Conservation (phyloP, 805 yeast species). For the Brettanomyces custersianus region DNA sequence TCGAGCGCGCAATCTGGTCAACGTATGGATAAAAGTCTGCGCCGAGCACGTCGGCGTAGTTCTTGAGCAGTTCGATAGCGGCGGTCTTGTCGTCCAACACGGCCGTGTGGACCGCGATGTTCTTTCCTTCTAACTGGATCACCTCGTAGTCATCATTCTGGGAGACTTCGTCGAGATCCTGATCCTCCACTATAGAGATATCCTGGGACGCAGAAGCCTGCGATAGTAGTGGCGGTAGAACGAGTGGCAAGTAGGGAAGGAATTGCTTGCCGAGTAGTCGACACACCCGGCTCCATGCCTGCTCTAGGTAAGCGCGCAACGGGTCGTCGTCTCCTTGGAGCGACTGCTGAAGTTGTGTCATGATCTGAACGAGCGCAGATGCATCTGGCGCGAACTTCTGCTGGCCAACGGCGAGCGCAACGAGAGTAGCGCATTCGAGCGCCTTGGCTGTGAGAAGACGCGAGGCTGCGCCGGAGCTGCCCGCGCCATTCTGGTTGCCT, state of each 20-base stretch:
- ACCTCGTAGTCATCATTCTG: conserved; percentile 94
- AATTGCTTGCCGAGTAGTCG: conserved; percentile 79
- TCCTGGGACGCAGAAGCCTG: conserved; percentile 90
- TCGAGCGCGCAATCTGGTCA: conserved; percentile 63
- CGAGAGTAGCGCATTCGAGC: conserved; percentile 90
- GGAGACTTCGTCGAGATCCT: conserved; percentile 71
- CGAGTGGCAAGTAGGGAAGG: conserved; percentile 71
- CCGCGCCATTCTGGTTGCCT: no score
- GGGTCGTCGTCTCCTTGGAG: conserved; percentile 71
- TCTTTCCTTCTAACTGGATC: conserved; percentile 81
- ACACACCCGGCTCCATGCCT: conserved; percentile 95
- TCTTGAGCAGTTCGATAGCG: conserved; percentile 80
- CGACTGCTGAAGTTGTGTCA: conserved; percentile 59
- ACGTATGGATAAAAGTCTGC: conserved; percentile 80
- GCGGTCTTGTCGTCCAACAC: conserved; percentile 88
- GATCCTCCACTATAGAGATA: conserved; percentile 81
- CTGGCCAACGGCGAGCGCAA: conserved; percentile 91
- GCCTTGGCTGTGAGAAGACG: conserved; percentile 83
- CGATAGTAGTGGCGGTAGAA: conserved; percentile 78
- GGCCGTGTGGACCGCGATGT: conserved; percentile 90
- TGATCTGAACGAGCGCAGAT: conserved; percentile 60
- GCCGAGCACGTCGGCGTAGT: conserved; percentile 78
- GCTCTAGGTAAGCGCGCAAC: conserved; percentile 76
- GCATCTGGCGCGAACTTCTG: conserved; percentile 77
- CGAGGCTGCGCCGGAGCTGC: conserved; percentile 61